phyloP scores from a whole-genome alignment of 208 protist genomes.

The Trypanosoma theileri region DNA sequence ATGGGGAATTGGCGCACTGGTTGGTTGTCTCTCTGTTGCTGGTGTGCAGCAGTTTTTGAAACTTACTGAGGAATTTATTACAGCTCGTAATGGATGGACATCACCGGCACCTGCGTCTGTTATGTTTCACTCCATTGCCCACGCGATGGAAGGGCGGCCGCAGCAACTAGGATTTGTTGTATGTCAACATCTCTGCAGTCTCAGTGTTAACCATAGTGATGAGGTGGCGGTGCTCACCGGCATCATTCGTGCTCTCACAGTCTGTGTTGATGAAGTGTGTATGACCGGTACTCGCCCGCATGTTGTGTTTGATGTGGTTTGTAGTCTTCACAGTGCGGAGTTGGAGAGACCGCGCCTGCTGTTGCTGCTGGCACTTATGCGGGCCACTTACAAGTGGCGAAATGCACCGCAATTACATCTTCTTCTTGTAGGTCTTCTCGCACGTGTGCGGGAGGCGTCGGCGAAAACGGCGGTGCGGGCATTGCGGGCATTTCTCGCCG shows the following conservation, averaged over 20 bases:
- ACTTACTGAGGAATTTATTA: conserved; percentile 46
- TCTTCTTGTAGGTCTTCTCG: conserved; percentile 37
- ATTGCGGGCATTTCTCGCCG: conserved; percentile 41
- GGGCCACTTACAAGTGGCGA: conserved; percentile 43
- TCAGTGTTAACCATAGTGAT: conserved; percentile 27
- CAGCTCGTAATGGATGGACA: conserved; percentile 48
- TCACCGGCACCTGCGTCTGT: conserved; percentile 41
- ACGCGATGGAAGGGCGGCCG: conserved; percentile 56
- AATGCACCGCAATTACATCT: conserved; percentile 68
- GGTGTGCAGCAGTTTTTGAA: conserved; percentile 49
- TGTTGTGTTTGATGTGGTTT: conserved; percentile 33
- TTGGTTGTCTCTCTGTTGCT: conserved; percentile 57
- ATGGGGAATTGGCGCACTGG: conserved; percentile 54
- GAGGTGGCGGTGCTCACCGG: conserved; percentile 39
- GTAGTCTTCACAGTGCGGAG: conserved; percentile 24
- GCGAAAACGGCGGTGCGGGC: conserved; percentile 17
- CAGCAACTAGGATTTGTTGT: conserved; percentile 66
- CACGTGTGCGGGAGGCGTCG: conserved; percentile 11
- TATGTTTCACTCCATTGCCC: conserved; percentile 53
- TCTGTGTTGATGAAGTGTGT: conserved; percentile 43
- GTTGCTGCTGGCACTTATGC: conserved; percentile 30
- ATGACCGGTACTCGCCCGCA: conserved; percentile 66
- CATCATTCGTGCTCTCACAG: conserved; percentile 49
- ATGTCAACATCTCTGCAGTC: conserved; percentile 48
- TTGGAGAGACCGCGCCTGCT: conserved; percentile 40